Base-by-base conservation (phyloP, 2,329 filamentous ascomycete species). In the Venturia oleaginea region DNA sequence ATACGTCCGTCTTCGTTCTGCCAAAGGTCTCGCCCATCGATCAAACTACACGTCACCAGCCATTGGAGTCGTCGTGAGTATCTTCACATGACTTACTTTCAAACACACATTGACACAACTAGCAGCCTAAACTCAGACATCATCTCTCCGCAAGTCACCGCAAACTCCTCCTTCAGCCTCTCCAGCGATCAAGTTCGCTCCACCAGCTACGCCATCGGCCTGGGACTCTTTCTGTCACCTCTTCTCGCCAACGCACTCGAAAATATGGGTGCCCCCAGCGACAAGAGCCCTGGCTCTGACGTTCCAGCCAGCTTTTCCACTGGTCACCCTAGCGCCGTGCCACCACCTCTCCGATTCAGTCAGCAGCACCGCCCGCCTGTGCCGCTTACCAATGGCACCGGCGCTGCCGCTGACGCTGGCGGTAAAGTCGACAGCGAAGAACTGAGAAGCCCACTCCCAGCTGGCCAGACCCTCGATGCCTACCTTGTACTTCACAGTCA, bases 401-500 rank as follows among this genome's bases (percentile, higher is more conserved):
- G 8, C 24, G 10, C 46, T 10, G 46, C 3, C 24, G 46, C 22
- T 24, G 43, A 3, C 11, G 2, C 43, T 10, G 46, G 22, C 24
- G 1, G 7, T 10, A 51, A 27, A 27, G 11, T 10, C 11, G 51
- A 57, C 4, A n/a, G 30, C 17, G 51, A 57, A 57, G 51, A 57
- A 19, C 22, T 57, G 27, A 19, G 51, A 34, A 48, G 42, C 22
- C 42, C 60, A 43, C 42, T 62, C 17, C 60, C 60, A 13, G 60
- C 60, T 10, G 43, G 32, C n/a, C 38, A 62, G 38, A 48, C 40
- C 7, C 60, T 62, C 60, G 60, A 62, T 51, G 60, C 60, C 7
- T 62, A 46, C 30, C 43, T 62, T 7, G 37, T 48, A 17, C 42
- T 62, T 17, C 60, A 62, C 43, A 42, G 32, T 19, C 60, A 62